Evolutionary conservation across 176 grass and related monocot genomes (phyloP).

Genomic region (Oryza glumipatula): DNA sequence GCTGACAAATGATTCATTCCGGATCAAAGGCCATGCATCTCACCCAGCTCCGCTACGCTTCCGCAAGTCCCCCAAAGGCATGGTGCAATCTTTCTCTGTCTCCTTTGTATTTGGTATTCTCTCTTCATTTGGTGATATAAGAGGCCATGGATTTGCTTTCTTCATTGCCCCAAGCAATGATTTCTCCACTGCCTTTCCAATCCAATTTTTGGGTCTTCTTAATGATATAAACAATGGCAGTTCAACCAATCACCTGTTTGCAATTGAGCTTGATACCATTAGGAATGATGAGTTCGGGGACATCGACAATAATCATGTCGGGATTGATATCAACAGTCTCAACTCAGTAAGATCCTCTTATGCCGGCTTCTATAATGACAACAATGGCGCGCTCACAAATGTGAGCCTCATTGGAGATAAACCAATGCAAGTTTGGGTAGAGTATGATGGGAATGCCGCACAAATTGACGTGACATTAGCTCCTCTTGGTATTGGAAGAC

Average conservation of each 20-base stretch:
- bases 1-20: constrained; percentile 20
- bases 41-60: constrained; percentile 33
- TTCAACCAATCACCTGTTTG: constrained; percentile 31
- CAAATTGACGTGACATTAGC: constrained; percentile 39
- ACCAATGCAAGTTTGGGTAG: constrained; percentile 48
- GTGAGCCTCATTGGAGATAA: neutral
- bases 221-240: constrained; percentile 30
- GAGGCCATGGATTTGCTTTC: constrained; percentile 37
- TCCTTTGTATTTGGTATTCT: constrained; percentile 39
- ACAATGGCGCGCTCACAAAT: constrained; percentile 5
- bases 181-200: neutral
- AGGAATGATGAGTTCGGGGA: constrained; percentile 25
- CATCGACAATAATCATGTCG: constrained; percentile 43
- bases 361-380: constrained; percentile 23
- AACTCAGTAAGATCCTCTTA: neutral
- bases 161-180: constrained; percentile 3
- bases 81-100: constrained; percentile 21
- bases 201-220: constrained; percentile 47
- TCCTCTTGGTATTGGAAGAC: constrained; percentile 32
- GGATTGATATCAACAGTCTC: constrained; percentile 38
- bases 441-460: constrained; percentile 4
- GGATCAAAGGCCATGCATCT: constrained; percentile 34
- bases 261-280: constrained; percentile 36
- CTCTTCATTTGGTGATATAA: neutral
- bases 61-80: neutral